Evolutionary conservation across 2,329 filamentous ascomycete genomes (phyloP).

Genomic region (Diaporthe vaccinii): DNA sequence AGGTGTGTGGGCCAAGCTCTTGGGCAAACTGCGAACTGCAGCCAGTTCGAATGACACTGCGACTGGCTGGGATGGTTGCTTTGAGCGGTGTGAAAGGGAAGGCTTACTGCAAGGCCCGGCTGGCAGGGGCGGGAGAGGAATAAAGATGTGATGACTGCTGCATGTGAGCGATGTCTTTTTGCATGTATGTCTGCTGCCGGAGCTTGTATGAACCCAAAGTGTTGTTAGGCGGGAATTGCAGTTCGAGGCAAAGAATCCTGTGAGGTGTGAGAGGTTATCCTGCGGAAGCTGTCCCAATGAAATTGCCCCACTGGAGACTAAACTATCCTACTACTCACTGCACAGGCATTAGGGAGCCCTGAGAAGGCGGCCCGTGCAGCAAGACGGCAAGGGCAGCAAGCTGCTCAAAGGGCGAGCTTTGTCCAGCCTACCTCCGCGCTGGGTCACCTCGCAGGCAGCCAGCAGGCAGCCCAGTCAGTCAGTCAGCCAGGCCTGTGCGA

Average conservation of each 20-base stretch:
- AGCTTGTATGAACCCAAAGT: neutral
- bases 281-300: neutral
- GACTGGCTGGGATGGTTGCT: neutral
- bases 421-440: neutral
- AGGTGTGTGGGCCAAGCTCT: neutral
- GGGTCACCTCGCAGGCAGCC: neutral
- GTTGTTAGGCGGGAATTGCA: no score
- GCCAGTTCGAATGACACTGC: neutral
- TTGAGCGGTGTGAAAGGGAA: neutral
- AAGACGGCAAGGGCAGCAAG: neutral
- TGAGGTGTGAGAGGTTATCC: neutral
- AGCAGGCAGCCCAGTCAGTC: neutral
- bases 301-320: neutral
- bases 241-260: neutral
- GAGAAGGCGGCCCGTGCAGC: conserved; percentile 4
- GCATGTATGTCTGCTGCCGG: neutral
- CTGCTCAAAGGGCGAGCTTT: neutral
- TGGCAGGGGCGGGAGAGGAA: neutral
- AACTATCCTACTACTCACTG: neutral
- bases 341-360: neutral
- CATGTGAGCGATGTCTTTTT: neutral
- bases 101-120: neutral
- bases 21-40: neutral
- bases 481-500: neutral
- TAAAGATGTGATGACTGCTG: neutral